Evolutionary conservation across 495 filamentous ascomycete genomes (phyloP).

Genomic region (Lasiosphaeriaceae sp.): DNA sequence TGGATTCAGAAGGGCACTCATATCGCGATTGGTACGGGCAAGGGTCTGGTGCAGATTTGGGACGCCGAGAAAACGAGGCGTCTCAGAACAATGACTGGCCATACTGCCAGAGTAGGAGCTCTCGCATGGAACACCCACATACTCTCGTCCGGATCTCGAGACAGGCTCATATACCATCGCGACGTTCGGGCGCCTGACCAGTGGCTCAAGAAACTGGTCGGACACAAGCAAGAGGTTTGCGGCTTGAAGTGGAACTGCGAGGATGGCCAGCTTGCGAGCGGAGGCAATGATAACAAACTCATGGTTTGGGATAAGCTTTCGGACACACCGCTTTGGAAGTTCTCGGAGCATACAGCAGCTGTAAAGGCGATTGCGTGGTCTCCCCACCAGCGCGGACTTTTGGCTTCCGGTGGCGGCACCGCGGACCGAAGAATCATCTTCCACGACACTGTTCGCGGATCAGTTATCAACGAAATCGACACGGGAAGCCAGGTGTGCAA

Average conservation of each 20-base stretch:
- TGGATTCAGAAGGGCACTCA: conserved; percentile 98
- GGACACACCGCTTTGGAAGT: conserved; percentile 84
- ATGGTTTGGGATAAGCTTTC: conserved; percentile 96
- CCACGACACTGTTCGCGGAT: conserved; percentile 84
- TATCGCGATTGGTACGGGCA: conserved; percentile 87
- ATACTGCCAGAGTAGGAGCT: conserved; percentile 84
- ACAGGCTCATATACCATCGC: conserved; percentile 89
- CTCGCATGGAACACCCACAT: conserved; percentile 98
- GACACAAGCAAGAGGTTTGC: conserved; percentile 98
- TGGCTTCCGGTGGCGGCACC: conserved; percentile 95
- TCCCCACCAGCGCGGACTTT: conserved; percentile 85
- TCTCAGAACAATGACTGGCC: conserved; percentile 92
- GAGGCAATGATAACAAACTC: conserved; percentile 96
- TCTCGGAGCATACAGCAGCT: conserved; percentile 87
- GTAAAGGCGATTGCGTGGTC: conserved; percentile 99
- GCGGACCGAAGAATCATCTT: conserved; percentile 96
- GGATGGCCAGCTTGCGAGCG: conserved; percentile 90
- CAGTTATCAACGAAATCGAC: conserved; percentile 78
- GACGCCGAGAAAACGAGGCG: conserved; percentile 82
- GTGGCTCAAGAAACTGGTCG: conserved; percentile 76
- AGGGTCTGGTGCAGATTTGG: conserved; percentile 96
- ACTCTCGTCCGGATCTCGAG: conserved; percentile 88
- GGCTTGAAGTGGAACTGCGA: conserved; percentile 97
- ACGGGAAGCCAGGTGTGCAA: conserved; percentile 98
- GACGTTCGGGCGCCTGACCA: conserved; percentile 94